Percentiles rank a stretch among this genome's conserved stretches.
Conservation (phyloP, 352 stramenopile species). For the Phytophthora pinifolia region DNA sequence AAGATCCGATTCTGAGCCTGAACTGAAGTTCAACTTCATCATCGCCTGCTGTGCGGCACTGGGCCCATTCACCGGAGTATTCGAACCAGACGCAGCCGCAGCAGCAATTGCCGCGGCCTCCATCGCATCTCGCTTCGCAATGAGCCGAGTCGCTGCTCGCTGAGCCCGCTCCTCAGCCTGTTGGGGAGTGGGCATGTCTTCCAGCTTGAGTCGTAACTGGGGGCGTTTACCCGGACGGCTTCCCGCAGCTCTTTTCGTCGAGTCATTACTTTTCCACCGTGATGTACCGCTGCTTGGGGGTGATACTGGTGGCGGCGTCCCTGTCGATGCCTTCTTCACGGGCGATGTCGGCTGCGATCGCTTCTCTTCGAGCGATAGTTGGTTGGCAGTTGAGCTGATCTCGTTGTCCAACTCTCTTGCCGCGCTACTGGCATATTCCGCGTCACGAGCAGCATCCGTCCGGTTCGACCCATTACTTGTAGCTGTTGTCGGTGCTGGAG, state of each 20-base stretch:
- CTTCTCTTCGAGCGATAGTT: slow-evolving; percentile 62
- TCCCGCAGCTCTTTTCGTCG: slow-evolving; percentile 15
- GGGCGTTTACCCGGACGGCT: slow-evolving; percentile 48
- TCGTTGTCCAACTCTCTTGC: slow-evolving; percentile 42
- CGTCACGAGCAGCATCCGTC: background rate
- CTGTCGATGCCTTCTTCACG: slow-evolving; percentile 8
- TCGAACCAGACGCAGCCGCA: slow-evolving; percentile 23
- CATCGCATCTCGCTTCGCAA: slow-evolving; percentile 75
- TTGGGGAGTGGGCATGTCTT: slow-evolving; percentile 87
- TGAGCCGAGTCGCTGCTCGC: slow-evolving; percentile 66
- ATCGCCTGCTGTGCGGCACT: slow-evolving; percentile 70
- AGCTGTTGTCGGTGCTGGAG: background rate
- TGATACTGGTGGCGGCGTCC: slow-evolving; percentile 15
- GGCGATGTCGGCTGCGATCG: slow-evolving; percentile 10
- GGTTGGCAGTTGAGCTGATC: slow-evolving; percentile 36
- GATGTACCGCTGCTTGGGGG: slow-evolving; percentile 14
- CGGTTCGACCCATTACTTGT: slow-evolving; percentile 12
- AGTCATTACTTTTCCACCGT: slow-evolving; percentile 31
- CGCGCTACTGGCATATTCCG: slow-evolving; percentile 4
- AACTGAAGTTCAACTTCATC: slow-evolving; percentile 79
- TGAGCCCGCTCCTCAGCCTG: slow-evolving; percentile 82
- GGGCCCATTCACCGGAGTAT: slow-evolving; percentile 17
- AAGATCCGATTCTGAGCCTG: slow-evolving; percentile 61
- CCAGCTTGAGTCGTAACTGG: slow-evolving; percentile 72
- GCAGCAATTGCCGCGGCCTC: slow-evolving; percentile 47